A percentile compares a stretch with the other conserved stretches of the same genome.
phyloP scores from a whole-genome alignment of 768 basidiomycete genomes.

The Daedalea quercina region DNA sequence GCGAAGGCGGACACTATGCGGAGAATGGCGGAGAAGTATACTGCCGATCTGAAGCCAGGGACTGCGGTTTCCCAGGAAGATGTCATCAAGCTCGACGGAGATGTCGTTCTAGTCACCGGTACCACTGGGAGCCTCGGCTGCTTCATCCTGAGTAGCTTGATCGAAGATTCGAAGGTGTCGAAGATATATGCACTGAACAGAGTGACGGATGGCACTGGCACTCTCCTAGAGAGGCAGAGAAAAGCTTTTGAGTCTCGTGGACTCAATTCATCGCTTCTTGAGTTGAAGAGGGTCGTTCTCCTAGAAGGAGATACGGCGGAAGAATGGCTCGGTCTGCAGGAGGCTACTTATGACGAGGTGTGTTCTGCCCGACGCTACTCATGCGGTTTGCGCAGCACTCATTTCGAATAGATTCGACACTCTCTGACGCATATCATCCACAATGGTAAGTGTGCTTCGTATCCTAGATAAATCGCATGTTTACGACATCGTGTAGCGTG shows the following conservation, averaged over 20 bases:
- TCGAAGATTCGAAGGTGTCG: slow-evolving; percentile 9
- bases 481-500: slow-evolving; percentile 20
- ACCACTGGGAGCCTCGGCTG: slow-evolving; percentile 27
- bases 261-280: slow-evolving; percentile 7
- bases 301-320: slow-evolving; percentile 14
- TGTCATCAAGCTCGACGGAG: not conserved
- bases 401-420: slow-evolving; percentile 5
- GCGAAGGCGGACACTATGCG: slow-evolving; percentile 18
- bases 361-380: slow-evolving; percentile 2
- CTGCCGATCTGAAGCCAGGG: not conserved
- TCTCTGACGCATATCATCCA: slow-evolving; percentile 17
- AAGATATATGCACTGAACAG: slow-evolving; percentile 22
- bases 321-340: slow-evolving; percentile 12
- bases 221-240: slow-evolving; percentile 7
- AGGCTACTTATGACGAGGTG: slow-evolving; percentile 9
- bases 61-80: not conserved
- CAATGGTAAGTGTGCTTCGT: slow-evolving; percentile 18
- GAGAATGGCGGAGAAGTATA: slow-evolving; percentile 36
- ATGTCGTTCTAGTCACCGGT: slow-evolving; percentile 25
- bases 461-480: not conserved
- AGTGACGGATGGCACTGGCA: slow-evolving; percentile 3
- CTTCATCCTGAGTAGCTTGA: slow-evolving; percentile 18
- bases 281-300: slow-evolving; percentile 9
- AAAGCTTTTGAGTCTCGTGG: slow-evolving; percentile 11
- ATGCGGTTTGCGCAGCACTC: not conserved